Conservation (phyloP, 73 alveolate genomes). For the Blepharisma japonicum region DNA sequence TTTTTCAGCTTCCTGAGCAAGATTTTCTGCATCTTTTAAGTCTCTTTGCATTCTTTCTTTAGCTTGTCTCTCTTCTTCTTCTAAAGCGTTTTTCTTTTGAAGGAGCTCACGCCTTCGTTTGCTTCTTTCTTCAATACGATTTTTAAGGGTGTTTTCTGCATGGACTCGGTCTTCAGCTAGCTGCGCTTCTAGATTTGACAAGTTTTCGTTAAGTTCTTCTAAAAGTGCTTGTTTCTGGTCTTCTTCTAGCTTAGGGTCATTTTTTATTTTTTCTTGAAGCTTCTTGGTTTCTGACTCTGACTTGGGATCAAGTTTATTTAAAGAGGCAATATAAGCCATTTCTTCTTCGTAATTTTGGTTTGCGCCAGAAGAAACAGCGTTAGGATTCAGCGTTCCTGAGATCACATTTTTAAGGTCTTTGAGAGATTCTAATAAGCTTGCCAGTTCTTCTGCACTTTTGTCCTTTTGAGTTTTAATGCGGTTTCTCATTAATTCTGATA, state of each 20-base stretch:
- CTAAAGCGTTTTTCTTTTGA: not conserved
- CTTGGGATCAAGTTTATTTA: not conserved
- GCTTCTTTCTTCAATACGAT: not conserved
- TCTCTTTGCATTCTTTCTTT: conserved; percentile 3
- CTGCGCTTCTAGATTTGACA: not conserved
- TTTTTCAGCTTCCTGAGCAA: not conserved
- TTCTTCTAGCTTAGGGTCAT: not conserved
- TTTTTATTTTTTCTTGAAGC: not conserved
- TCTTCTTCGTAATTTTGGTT: too few species aligned
- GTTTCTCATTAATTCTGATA: not conserved
- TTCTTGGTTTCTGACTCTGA: not conserved
- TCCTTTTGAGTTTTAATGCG: not conserved
- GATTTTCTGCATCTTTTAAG: not conserved
- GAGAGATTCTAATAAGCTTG: not conserved
- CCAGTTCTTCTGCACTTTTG: not conserved
- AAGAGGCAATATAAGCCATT: too few species aligned
- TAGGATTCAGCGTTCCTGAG: not conserved
- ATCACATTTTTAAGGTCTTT: not conserved
- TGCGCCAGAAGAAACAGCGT: not conserved
- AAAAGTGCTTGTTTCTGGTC: not conserved
- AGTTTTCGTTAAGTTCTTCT: not conserved
- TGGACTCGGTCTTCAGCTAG: conserved; percentile 13
- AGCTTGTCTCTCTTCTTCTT: not conserved
- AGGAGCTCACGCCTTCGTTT: not conserved
- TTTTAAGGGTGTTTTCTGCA: not conserved